Evolutionary conservation across 2,329 filamentous ascomycete species (phyloP).

Genomic region (Lecanicillium sp.): DNA sequence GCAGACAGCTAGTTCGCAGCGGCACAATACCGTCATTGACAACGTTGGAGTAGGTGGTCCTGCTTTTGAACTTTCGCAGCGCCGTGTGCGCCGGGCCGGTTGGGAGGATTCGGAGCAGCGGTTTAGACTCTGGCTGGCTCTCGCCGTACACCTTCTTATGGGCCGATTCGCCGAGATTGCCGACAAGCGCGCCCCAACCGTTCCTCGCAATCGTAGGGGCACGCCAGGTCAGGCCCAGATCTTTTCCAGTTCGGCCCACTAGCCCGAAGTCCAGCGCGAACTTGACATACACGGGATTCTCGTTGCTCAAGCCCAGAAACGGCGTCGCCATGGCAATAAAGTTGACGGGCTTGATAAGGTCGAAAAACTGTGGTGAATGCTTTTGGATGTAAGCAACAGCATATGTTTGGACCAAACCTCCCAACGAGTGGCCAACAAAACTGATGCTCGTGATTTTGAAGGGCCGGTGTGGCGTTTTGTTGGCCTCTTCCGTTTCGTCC

Average conservation of each 20-base stretch:
- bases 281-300: constrained; percentile 94
- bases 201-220: constrained; percentile 77
- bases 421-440: constrained; percentile 86
- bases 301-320: constrained; percentile 87
- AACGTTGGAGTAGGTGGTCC: constrained; percentile 92
- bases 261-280: constrained; percentile 95
- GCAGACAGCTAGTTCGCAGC: constrained; percentile 84
- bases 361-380: constrained; percentile 86
- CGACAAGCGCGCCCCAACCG: constrained; percentile 82
- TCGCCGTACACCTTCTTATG: constrained; percentile 52
- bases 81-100: constrained; percentile 86
- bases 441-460: constrained; percentile 93
- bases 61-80: constrained; percentile 78
- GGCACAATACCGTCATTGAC: constrained; percentile 98
- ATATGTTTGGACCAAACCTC: constrained; percentile 85
- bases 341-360: constrained; percentile 77
- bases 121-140: constrained; percentile 73
- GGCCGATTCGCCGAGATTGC: constrained; percentile 66
- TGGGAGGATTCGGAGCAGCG: constrained; percentile 78
- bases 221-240: constrained; percentile 90
- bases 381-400: constrained; percentile 96
- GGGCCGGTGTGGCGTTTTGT: constrained; percentile 37
- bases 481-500: constrained; percentile 42
- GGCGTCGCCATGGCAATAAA: constrained; percentile 85
- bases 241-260: constrained; percentile 91